Percentiles rank a stretch among this genome's conserved stretches.
phyloP scores from a whole-genome alignment of 768 basidiomycete genomes.

The Auricularia cornea region DNA sequence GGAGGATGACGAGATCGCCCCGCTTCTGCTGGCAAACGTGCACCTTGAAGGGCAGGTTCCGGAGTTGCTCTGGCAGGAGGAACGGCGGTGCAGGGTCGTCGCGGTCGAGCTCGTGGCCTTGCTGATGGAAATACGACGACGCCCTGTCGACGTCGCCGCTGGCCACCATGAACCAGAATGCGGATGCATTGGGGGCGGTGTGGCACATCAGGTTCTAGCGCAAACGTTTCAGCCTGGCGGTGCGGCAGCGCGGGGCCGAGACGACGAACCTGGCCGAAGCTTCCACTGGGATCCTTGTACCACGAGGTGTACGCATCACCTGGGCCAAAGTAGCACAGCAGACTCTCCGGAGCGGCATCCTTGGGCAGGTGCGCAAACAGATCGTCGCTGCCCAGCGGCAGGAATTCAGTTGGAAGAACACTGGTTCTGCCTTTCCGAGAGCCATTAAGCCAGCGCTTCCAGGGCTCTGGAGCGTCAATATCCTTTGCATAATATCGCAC shows the following conservation, averaged over 20 bases:
- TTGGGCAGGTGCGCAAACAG: conserved; percentile 48
- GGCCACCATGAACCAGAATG: conserved; percentile 84
- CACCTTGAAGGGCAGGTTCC: conserved; percentile 55
- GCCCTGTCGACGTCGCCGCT: conserved; percentile 46
- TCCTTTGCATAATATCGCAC: conserved; percentile 75
- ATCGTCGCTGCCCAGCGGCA: conserved; percentile 49
- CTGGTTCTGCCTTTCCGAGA: too few relatives aligned
- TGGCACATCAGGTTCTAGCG: conserved; percentile 83
- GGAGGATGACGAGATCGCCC: conserved; percentile 81
- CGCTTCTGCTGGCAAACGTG: conserved; percentile 65
- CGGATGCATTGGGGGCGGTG: conserved; percentile 59
- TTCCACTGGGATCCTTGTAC: conserved; percentile 80
- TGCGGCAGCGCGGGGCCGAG: background rate
- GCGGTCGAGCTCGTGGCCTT: conserved; percentile 42
- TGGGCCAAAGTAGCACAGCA: conserved; percentile 80
- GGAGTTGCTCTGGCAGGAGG: conserved; percentile 53
- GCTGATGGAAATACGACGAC: conserved; percentile 44
- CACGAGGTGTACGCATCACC: conserved; percentile 79
- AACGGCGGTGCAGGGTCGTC: conserved; percentile 71
- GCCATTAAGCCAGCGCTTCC: conserved; percentile 64
- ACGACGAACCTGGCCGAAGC: conserved; percentile 48
- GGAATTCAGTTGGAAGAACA: conserved; percentile 44
- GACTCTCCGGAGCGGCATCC: conserved; percentile 54
- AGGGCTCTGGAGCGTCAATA: conserved; percentile 53
- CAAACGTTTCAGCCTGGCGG: background rate